Evolutionary conservation across 176 grass and related monocot genomes (phyloP), one percentile per base, ranked within the genome.

Genomic region (Carex parvula): DNA sequence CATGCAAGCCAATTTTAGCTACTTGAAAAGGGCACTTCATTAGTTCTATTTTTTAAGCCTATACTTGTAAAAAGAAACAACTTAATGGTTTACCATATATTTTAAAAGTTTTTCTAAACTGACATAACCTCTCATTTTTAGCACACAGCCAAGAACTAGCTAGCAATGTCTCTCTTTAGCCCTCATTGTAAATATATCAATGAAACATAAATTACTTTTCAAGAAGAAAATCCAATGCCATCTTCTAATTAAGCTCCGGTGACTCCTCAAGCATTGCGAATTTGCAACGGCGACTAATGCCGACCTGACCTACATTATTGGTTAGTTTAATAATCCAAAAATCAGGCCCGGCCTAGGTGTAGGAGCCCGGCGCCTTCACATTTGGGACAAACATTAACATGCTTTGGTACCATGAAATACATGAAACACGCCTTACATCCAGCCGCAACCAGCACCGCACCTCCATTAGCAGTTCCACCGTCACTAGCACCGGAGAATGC

Each of bases 341-440:
- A 33, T 83, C 42, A 83, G 13, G 41, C 81, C 14, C 89, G 55
- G 71, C 91, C 88, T 73, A 97, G 86, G 89, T 93, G 94, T 66
- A 97, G 84, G 54, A 97, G 94, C 61, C 85, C 71, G 60, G 85
- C 70, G 86, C 89, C 92, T 57, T 89, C 89, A 66, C 94, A 97
- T 85, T 97, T 93, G 53, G 94, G 94, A 82, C 94, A 97, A 39
- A 86, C 50, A 52, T 83, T 85, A 60, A 83, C 84, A 81, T 84
- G 66, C 85, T 97, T 97, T 13, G 94, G 94, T n/a, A 97, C 89
- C 94, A 97, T 97, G 88, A 97, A 97, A 84, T 97, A 97, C 94
- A 97, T 97, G 89, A 97, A 97, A 90, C 94, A 97, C 0, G 89
- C 83, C 53, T 92, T 90, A 86, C 94, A 97, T 3, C 94, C 94